Conservation (phyloP, 2,329 filamentous ascomycete genomes). For the Biscogniauxia mediterranea region DNA sequence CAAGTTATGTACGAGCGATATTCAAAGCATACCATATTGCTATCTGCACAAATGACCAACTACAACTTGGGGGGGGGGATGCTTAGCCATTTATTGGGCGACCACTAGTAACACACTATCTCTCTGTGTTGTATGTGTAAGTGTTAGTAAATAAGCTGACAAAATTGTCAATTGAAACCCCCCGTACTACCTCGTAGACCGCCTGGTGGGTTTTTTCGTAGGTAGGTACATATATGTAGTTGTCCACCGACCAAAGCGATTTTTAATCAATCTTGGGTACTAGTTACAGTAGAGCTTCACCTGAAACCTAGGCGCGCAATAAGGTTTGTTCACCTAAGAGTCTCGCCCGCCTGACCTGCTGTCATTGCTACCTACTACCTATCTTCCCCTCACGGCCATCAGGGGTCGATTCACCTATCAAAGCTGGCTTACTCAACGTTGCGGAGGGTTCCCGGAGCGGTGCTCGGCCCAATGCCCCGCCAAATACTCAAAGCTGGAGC, state of each 20-base stretch:
- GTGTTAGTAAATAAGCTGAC: not conserved
- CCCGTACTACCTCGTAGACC: not conserved
- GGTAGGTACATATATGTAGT: too few species aligned
- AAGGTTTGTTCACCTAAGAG: conserved; percentile 4
- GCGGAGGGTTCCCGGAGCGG: conserved; percentile 26
- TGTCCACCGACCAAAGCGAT: too few species aligned
- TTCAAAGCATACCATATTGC: not conserved
- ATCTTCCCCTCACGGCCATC: conserved; percentile 5
- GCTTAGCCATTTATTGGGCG: not conserved
- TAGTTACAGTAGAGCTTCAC: not conserved
- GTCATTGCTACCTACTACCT: conserved; percentile 4
- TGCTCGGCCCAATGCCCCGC: conserved; percentile 30
- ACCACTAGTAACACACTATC: not conserved
- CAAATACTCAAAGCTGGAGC: conserved; percentile 16
- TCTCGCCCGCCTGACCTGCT: conserved; percentile 6
- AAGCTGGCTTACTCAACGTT: conserved; percentile 27
- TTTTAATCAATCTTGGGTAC: too few species aligned
- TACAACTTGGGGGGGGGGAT: not conserved
- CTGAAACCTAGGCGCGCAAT: not conserved
- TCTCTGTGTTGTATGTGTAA: not conserved
- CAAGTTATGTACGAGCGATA: not conserved
- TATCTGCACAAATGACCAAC: too few species aligned
- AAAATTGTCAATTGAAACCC: not conserved
- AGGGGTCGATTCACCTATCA: conserved; percentile 4
- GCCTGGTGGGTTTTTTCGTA: not conserved